Evolutionary conservation across 352 stramenopile genomes (phyloP), one percentile per base, ranked within the genome.

Genomic region (Phytophthora kernoviae): DNA sequence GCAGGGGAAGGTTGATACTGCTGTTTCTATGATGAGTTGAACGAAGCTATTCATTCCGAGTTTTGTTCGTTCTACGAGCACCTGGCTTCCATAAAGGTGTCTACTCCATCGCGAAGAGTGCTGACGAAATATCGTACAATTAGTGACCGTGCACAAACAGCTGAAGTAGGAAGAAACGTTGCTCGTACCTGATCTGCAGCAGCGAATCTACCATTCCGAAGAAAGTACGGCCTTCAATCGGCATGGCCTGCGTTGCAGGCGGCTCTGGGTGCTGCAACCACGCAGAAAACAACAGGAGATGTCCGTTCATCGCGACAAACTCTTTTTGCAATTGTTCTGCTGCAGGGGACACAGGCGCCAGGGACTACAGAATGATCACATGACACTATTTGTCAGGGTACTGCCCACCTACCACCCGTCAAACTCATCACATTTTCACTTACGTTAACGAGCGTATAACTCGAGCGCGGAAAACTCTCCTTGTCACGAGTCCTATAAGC

Each of bases 191-290:
- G 56, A 93, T 87, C 59, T 93, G 84, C 21, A 93, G 65, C 10
- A 93, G 68, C 36, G 84, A 88, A 60, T 93, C 84, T 37, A 93
- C 64, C 8, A 93, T 56, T 11, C 84, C 84, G 36, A 87, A 89
- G 60, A 93, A 90, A 11, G 65, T 66, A 26, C 84, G 84, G 41
- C 88, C 62, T 39, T 93, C 84, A 2, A 93, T 61, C 0, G 84
- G 81, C 30, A 84, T 51, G 2, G 79, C 72, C 42, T 91, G 84
- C 21, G 79, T 90, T 10, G 84, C 79, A 47, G 81, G 81, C 6
- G 81, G 84, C 52, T 93, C 77, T 2, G 84, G 84, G 46, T 91
- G 73, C 60, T 93, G 84, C 39, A 93, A 61, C 84, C 84, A 93
- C 30, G 77, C 72, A 1, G 81, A 81, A 52, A 91, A 88, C 15